Conservation (phyloP, 1,284 basidiomycete species). For the Ceraceosorus guamensis region DNA sequence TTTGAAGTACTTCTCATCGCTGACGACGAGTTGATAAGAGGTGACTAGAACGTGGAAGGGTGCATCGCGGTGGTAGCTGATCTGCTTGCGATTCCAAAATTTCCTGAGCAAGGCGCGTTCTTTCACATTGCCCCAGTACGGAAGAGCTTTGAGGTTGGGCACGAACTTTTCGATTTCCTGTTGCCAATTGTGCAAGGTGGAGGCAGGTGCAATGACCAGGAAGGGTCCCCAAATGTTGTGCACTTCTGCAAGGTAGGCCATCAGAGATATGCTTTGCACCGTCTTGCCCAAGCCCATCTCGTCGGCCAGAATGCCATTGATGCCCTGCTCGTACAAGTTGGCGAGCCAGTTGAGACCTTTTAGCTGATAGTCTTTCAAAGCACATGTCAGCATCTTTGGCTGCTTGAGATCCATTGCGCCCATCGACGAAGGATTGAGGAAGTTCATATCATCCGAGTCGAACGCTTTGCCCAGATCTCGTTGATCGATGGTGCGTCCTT, state of each 20-base stretch:
- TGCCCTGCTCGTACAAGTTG: conserved; percentile 96
- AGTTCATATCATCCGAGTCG: conserved; percentile 83
- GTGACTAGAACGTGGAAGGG: conserved; percentile 97
- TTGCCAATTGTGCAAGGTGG: conserved; percentile 98
- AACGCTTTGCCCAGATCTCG: conserved; percentile 43
- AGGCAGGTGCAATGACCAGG: conserved; percentile 96
- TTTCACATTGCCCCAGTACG: conserved; percentile 98
- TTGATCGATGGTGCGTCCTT: conserved; percentile 24
- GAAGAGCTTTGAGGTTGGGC: conserved; percentile 83
- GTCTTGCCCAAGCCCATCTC: conserved; percentile 81
- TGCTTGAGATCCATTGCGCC: conserved; percentile 72
- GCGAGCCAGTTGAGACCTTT: conserved; percentile 98
- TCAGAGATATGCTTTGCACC: conserved; percentile 93
- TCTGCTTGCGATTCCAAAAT: conserved; percentile 92
- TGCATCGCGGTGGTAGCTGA: conserved; percentile 88
- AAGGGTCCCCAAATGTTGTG: conserved; percentile 99
- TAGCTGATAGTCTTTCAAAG: conserved; percentile 95
- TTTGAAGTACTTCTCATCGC: conserved; percentile 97
- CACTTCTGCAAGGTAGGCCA: conserved; percentile 91
- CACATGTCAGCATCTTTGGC: conserved; percentile 92
- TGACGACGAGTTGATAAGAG: conserved; percentile 92
- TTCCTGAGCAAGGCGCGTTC: conserved; percentile 89
- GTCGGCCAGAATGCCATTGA: conserved; percentile 58
- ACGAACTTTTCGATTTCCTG: conserved; percentile 96
- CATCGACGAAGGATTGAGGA: conserved; percentile 95